phyloP scores from a whole-genome alignment of 805 yeast species.

The Grigorovia transvaalensis region DNA sequence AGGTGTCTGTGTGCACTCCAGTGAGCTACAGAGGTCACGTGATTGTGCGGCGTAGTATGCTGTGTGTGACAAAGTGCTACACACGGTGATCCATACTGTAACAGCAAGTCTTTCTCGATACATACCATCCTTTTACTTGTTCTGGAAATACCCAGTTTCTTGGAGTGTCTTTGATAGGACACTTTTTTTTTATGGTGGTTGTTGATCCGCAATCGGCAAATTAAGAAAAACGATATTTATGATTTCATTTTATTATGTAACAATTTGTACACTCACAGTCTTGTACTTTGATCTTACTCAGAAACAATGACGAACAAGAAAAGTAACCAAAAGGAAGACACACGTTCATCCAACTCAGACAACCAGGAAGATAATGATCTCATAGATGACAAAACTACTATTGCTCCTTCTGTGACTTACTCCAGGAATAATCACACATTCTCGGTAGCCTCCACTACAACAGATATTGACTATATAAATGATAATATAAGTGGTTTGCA shows the following conservation, averaged over 20 bases:
- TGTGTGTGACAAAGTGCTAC: too few species aligned
- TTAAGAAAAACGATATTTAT: background rate
- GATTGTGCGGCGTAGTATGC: too few species aligned
- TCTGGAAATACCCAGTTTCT: too few species aligned
- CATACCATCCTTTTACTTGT: too few species aligned
- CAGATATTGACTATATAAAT: background rate
- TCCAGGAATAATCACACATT: conserved; percentile 4
- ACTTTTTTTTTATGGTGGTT: background rate
- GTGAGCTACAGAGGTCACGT: too few species aligned
- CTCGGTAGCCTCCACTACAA: too few species aligned
- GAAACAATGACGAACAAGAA: background rate
- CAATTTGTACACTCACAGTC: background rate
- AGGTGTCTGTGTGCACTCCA: too few species aligned
- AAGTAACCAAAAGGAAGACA: background rate
- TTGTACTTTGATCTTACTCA: background rate
- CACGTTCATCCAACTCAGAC: background rate
- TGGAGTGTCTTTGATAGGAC: background rate
- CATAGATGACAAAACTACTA: conserved; percentile 3
- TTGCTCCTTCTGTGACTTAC: conserved; percentile 7
- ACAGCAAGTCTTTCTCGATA: too few species aligned
- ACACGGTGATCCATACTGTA: too few species aligned
- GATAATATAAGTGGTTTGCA: background rate
- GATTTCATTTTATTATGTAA: too few species aligned
- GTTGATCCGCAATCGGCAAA: background rate
- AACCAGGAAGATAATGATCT: background rate